A percentile compares a stretch with the other conserved stretches of the same genome.
These are phyloP conservation scores for Ophiostoma australiae DNA, from an alignment of 2,329 filamentous ascomycete species.

Conservation along the genomic window DNA sequence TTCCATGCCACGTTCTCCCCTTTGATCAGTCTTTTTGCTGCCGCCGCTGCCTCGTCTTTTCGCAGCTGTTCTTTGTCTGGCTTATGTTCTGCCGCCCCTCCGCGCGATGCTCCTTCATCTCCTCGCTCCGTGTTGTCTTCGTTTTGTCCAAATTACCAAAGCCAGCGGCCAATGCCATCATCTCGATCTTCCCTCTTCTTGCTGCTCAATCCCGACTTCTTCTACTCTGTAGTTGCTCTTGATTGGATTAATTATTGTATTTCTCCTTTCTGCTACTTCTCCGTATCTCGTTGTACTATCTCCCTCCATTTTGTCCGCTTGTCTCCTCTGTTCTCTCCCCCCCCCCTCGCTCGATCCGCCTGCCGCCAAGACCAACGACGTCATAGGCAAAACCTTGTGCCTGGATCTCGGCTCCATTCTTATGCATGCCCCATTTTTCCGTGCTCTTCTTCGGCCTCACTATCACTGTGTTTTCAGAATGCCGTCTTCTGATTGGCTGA, in stretches of 20 bases:
- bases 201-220: background rate
- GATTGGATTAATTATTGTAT: background rate
- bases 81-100: background rate
- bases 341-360: background rate
- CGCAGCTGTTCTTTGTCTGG: background rate
- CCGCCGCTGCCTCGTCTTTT: background rate
- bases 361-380: background rate
- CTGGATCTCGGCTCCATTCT: conserved; percentile 5
- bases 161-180: background rate
- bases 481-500: background rate
- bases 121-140: background rate
- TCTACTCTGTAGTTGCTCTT: background rate
- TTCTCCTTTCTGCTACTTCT: background rate
- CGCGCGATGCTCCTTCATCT: background rate
- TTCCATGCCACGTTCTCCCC: background rate
- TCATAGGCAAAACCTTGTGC: conserved; percentile 13
- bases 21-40: background rate
- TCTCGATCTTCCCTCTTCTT: background rate
- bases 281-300: background rate
- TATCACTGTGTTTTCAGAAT: conserved; percentile 10
- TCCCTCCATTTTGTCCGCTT: background rate
- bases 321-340: background rate
- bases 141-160: background rate
- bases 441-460: conserved; percentile 7
- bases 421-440: background rate